phyloP scores from a whole-genome alignment of 257 asterid genomes.

The Nicotiana tabacum region DNA sequence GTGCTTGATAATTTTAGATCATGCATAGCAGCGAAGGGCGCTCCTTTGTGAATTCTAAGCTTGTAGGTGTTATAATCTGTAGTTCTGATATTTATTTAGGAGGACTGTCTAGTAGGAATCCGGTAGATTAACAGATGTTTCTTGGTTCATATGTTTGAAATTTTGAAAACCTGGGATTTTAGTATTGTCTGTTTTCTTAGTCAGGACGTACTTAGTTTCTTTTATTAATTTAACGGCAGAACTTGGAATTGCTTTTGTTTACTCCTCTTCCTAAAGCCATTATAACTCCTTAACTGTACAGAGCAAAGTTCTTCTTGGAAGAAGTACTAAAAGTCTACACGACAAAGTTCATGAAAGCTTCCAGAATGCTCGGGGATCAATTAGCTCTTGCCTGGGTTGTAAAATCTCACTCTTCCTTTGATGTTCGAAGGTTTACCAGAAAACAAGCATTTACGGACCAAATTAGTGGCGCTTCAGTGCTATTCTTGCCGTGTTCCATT shows the following conservation, averaged over 20 bases:
- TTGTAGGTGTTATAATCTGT: background rate
- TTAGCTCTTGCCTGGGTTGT: conserved; percentile 90
- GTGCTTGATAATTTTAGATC: background rate
- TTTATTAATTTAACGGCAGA: background rate
- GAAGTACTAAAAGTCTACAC: conserved; percentile 58
- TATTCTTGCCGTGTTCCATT: conserved; percentile 74
- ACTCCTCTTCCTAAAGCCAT: background rate
- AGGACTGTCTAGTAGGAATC: background rate
- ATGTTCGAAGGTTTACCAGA: conserved; percentile 43
- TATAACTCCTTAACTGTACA: conserved; percentile 20
- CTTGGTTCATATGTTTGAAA: background rate
- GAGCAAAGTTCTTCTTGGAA: conserved; percentile 68
- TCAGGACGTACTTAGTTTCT: background rate
- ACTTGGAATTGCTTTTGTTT: background rate
- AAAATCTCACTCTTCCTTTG: conserved; percentile 52
- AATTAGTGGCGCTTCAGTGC: conserved; percentile 53
- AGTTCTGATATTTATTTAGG: background rate
- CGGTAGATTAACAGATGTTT: background rate
- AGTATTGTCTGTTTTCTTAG: background rate
- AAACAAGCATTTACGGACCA: conserved; percentile 56
- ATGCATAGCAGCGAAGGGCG: background rate
- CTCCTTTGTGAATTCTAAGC: background rate
- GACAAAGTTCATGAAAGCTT: conserved; percentile 71
- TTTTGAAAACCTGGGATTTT: background rate
- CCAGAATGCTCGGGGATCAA: conserved; percentile 97